Base-by-base conservation (phyloP, 2,329 filamentous ascomycete species). In the Trichoderma asperellum region DNA sequence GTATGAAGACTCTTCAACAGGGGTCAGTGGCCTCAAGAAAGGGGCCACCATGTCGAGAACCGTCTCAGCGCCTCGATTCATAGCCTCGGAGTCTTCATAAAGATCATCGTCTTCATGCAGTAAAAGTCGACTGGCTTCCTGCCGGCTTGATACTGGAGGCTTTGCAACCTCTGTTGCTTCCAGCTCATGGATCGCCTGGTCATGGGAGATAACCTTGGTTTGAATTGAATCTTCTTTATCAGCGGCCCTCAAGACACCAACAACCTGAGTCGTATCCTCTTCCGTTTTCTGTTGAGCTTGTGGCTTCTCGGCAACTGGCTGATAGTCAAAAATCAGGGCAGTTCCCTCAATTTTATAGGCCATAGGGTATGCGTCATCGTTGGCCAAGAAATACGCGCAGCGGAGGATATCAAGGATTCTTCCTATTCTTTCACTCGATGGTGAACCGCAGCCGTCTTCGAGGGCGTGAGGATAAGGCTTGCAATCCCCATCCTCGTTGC, bases 1-100 rank as follows among this genome's bases (percentile, higher is more conserved):
- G 70, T 87, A 88, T 2, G 84, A 87, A 3, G 84, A 79, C 49
- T 86, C 83, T 7, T 76, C 76, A 2, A 85, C 79, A 35, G 83
- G 79, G 70, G 85, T 80, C 32, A 83, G 80, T 61, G 81, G 83
- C 60, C 79, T 79, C 29, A 87, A 73, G 70, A 86, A 85, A 5
- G 82, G 83, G 29, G 83, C 81, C n/a, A 87, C 77, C 75, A 86
- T 83, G 65, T 81, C 79, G 47, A 82, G 80, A 69, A 86, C 82
- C 24, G 79, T 81, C 37, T 74, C 75, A 29, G 84, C 81, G 4
- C 76, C 75, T 24, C 79, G 73, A 8, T 79, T 77, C 37, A 69
- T 56, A 27, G 60, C 59, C 29, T 52, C 37, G 4, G 66, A 65
- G 10, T 53, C 21, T 14, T 69, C 66, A 29, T 64, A 61, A n/a